phyloP scores from a whole-genome alignment of 2,329 filamentous ascomycete genomes.

The Hymenoscyphus infarciens region DNA sequence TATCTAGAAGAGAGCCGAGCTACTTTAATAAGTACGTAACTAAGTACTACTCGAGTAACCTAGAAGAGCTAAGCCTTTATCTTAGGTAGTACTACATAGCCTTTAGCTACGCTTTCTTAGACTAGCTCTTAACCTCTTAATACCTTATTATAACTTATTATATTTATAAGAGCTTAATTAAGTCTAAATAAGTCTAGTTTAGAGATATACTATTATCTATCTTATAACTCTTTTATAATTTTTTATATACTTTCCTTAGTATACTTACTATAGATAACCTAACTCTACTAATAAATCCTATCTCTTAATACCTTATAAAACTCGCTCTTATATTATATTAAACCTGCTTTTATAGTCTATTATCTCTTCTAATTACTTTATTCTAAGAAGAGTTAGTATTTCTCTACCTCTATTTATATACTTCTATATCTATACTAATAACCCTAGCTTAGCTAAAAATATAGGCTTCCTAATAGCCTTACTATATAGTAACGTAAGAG shows the following conservation, averaged over 20 bases:
- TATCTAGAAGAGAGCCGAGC: too few relatives aligned
- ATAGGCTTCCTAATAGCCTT: not conserved
- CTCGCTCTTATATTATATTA: not conserved
- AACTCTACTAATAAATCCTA: too few relatives aligned
- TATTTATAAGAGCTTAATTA: not conserved
- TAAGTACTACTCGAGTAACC: not conserved
- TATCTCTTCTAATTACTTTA: not conserved
- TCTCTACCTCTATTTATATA: not conserved
- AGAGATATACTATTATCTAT: not conserved
- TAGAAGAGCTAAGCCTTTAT: not conserved
- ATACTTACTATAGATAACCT: too few relatives aligned
- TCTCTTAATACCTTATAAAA: not conserved
- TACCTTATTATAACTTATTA: not conserved
- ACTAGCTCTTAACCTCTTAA: not conserved
- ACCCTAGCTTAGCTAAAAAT: not conserved
- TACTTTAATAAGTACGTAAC: not conserved
- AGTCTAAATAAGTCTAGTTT: not conserved
- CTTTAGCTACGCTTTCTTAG: not conserved
- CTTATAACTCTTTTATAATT: not conserved
- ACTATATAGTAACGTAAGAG: not conserved
- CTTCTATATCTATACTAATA: not conserved
- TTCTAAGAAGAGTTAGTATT: not conserved
- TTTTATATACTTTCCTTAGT: too few relatives aligned
- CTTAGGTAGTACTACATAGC: not conserved
- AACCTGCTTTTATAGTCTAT: not conserved